Base-by-base conservation (phyloP, 1,284 basidiomycete genomes). In the Leccinum holopus region DNA sequence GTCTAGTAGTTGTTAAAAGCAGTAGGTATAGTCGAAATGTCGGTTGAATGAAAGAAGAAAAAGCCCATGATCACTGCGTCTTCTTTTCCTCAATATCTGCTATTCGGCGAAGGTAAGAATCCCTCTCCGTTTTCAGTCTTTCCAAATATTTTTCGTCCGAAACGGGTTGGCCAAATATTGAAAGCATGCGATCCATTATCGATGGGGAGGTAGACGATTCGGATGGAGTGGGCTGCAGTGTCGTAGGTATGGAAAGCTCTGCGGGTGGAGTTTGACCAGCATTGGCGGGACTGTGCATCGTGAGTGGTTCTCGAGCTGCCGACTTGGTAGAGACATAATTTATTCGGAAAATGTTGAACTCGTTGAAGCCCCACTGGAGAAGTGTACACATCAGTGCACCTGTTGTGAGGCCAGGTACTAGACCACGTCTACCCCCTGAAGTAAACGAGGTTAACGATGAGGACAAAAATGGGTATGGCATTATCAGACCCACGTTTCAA, bases 321-420 rank as follows among this genome's bases (percentile, higher is more conserved):
- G 57, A 60, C 33, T 71, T 68, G 5, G 71, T 69, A 33, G 83
- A 82, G 54, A 86, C 69, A 63, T 82, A 84, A 70, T 80, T 81
- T 61, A 91, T 76, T 61, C 89, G 80, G 56, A 76, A 70, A 18
- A 91, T 76, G 37, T 75, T 75, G n/a, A 85, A 64, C 71, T 91
- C 88, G 68, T 92, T 92, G 73, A 78, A 86, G 16, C 78, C 77
- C 63, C 83, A 77, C 68, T 92, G 91, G 14, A 90, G 71, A 21
- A 84, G 54, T 1, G 83, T 79, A 67, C 87, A 88, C 28, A 81
- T 71, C 3, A 84, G 65, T 14, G 81, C 81, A 21, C 82, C 85
- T 0, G 86, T 86, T 3, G 82, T 66, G 33, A 83, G 78, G 16
- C 87, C 88, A 0, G 88, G 79, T 54, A 82, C 55, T 11, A 82